Evolutionary conservation across 2,329 filamentous ascomycete genomes (phyloP).

Genomic region (Fusarium scirpi): DNA sequence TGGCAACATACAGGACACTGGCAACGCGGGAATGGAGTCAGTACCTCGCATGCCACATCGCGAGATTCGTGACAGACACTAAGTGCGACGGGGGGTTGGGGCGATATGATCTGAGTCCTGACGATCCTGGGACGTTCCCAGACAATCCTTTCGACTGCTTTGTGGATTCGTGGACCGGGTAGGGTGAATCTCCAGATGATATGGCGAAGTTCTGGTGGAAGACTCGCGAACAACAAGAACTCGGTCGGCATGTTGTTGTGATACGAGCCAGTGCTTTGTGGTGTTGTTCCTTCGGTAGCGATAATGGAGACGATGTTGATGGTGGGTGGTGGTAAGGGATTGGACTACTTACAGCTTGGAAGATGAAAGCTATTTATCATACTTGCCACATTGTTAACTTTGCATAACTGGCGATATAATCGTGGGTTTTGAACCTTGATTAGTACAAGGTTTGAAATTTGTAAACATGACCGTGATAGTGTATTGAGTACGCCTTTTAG

Average conservation of each 20-base stretch:
- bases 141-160: background rate
- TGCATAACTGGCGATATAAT: background rate
- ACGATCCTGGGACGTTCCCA: too few species aligned
- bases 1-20: too few species aligned
- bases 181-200: background rate
- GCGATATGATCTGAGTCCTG: background rate
- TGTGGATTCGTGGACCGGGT: background rate
- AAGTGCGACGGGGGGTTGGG: background rate
- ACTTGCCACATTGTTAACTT: background rate
- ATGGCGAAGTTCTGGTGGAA: background rate
- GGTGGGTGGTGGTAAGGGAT: background rate
- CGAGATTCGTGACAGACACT: background rate
- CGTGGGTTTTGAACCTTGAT: too few species aligned
- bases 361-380: background rate
- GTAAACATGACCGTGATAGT: too few species aligned
- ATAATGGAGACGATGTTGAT: background rate
- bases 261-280: background rate
- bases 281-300: background rate
- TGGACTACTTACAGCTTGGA: background rate
- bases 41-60: rapidly evolving
- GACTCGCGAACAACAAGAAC: background rate
- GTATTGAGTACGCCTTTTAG: too few species aligned
- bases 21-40: background rate
- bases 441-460: too few species aligned
- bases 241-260: background rate